A percentile compares a stretch with the other conserved stretches of the same genome.
Conservation (phyloP, 2,329 filamentous ascomycete genomes). For the Aureobasidium lini region DNA sequence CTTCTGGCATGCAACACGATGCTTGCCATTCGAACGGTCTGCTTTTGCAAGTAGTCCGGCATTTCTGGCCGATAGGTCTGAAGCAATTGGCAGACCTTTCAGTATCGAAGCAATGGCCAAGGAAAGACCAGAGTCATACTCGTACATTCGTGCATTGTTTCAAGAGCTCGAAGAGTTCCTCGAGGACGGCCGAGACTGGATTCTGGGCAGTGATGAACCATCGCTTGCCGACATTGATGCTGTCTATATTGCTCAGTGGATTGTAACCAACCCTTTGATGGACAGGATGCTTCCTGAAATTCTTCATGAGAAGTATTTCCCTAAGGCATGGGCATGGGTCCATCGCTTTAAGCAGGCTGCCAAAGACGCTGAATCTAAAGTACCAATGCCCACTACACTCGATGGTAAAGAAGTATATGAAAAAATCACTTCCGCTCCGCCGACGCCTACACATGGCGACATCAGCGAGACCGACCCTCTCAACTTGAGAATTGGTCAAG, state of each 20-base stretch:
- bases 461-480: constrained; percentile 40
- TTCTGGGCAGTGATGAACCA: constrained; percentile 47
- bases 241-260: constrained; percentile 2
- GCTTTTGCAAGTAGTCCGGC: constrained; percentile 49
- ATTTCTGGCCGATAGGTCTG: constrained; percentile 51
- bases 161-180: constrained; percentile 56
- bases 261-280: constrained; percentile 22
- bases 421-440: constrained; percentile 38
- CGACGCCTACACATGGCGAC: constrained; percentile 20
- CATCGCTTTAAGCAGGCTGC: constrained; percentile 50
- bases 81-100: constrained; percentile 39
- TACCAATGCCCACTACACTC: constrained; percentile 37
- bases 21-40: constrained; percentile 47
- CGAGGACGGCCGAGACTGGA: constrained; percentile 58
- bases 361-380: constrained; percentile 33
- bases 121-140: constrained; percentile 49
- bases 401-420: constrained; percentile 48
- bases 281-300: constrained; percentile 37
- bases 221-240: constrained; percentile 58
- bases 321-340: constrained; percentile 58
- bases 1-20: constrained; percentile 45
- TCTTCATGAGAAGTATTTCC: constrained; percentile 48
- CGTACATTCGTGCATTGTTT: constrained; percentile 48
- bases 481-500: constrained; percentile 45
- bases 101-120: constrained; percentile 31